These are phyloP conservation scores for Paraphaeosphaeria minitans DNA, from an alignment of 2,329 filamentous ascomycete genomes.

Conservation along the genomic window DNA sequence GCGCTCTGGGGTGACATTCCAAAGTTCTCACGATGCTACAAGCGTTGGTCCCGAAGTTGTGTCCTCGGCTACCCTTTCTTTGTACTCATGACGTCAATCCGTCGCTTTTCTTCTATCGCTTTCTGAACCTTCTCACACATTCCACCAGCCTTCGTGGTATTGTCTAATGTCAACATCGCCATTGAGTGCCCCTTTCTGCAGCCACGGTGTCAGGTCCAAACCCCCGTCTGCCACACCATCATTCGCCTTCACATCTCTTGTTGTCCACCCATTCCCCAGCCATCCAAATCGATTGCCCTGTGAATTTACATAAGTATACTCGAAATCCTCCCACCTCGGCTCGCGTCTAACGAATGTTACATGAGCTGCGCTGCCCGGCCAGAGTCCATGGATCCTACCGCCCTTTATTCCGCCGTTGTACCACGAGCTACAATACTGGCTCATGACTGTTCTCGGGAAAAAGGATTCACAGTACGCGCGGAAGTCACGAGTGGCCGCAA, in stretches of 20 bases:
- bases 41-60: no score
- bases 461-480: constrained; percentile 58
- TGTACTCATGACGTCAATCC: background rate
- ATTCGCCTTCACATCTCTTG: constrained; percentile 51
- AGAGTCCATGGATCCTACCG: constrained; percentile 66
- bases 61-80: background rate
- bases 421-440: constrained; percentile 69
- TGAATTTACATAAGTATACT: constrained; percentile 52
- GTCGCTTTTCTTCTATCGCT: background rate
- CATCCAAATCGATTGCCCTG: constrained; percentile 60
- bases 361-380: constrained; percentile 69
- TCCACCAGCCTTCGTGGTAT: constrained; percentile 68
- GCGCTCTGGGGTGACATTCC: background rate
- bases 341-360: constrained; percentile 61
- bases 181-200: constrained; percentile 51
- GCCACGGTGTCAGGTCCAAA: constrained; percentile 66
- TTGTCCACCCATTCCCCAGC: constrained; percentile 69
- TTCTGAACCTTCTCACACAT: background rate
- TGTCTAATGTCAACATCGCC: constrained; percentile 62
- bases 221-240: constrained; percentile 47
- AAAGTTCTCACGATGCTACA: background rate
- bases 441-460: constrained; percentile 56
- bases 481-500: constrained; percentile 65
- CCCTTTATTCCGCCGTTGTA: constrained; percentile 66
- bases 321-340: constrained; percentile 51